phyloP scores from a whole-genome alignment of 192 early-diverging fungal genomes.

The Spizellomyces punctatus region DNA sequence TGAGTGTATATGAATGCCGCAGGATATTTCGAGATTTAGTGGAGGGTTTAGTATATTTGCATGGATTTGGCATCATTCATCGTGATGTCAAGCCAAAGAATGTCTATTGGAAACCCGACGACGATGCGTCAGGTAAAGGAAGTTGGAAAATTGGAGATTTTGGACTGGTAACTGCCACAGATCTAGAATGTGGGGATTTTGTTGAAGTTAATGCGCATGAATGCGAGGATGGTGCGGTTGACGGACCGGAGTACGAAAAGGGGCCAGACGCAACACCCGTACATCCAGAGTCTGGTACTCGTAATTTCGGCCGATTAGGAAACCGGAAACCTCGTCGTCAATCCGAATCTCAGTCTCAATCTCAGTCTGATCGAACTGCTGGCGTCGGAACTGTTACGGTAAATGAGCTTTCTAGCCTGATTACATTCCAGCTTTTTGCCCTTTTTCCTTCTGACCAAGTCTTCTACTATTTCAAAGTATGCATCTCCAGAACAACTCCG shows the following conservation, averaged over 20 bases:
- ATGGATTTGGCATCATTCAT: constrained; percentile 73
- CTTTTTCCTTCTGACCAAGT: not conserved
- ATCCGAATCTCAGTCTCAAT: no score
- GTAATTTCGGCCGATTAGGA: no score
- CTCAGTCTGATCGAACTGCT: no score
- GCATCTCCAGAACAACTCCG: constrained; percentile 84
- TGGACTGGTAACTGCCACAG: constrained; percentile 80
- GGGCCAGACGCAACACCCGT: no score
- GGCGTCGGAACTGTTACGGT: no score
- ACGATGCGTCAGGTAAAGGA: constrained; percentile 29
- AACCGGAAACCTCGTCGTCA: no score
- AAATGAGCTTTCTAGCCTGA: not conserved
- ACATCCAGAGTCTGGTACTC: no score
- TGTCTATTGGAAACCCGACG: constrained; percentile 40
- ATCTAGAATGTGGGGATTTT: constrained; percentile 1
- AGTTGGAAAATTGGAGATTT: constrained; percentile 94
- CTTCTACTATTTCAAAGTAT: constrained; percentile 58
- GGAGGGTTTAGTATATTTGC: constrained; percentile 76
- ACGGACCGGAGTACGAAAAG: no score
- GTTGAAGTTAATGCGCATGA: constrained; percentile 13
- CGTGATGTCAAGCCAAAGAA: constrained; percentile 57
- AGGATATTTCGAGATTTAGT: constrained; percentile 75
- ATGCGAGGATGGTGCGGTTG: not conserved
- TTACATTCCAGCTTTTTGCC: not conserved
- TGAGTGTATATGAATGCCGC: constrained; percentile 59